These are phyloP conservation scores for Kwoniella bestiolae DNA, from an alignment of 768 basidiomycete genomes.

Conservation along the genomic window DNA sequence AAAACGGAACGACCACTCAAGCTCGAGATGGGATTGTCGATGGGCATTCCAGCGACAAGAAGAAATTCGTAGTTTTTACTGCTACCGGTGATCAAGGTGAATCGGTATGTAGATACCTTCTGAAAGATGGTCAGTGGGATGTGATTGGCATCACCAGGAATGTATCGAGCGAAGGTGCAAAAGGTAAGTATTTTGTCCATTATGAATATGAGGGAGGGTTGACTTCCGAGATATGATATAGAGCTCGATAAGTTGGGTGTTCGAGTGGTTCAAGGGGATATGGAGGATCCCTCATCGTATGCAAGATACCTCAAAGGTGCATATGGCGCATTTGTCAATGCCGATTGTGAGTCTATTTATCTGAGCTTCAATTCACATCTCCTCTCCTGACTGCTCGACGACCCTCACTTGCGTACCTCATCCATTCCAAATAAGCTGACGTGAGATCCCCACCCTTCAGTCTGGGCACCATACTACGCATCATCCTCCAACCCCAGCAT, in stretches of 20 bases:
- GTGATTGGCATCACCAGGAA: slow-evolving; percentile 14
- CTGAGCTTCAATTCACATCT: not conserved
- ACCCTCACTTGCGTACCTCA: no score
- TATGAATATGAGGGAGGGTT: no score
- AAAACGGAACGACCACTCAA: not conserved
- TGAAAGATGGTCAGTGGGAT: slow-evolving; percentile 5
- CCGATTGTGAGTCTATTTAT: slow-evolving; percentile 10
- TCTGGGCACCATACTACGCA: not conserved
- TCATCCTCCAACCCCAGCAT: not conserved
- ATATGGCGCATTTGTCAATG: slow-evolving; percentile 14
- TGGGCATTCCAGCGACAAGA: not conserved
- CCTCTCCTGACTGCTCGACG: not conserved
- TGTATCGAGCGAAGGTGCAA: not conserved
- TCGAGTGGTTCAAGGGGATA: not conserved
- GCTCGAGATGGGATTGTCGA: not conserved
- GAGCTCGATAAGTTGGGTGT: slow-evolving; percentile 12
- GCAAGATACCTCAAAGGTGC: not conserved
- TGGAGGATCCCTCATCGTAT: slow-evolving; percentile 12
- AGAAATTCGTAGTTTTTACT: slow-evolving; percentile 14
- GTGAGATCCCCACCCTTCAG: not conserved
- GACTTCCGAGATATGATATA: not conserved
- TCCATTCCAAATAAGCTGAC: not conserved
- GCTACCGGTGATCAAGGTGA: slow-evolving; percentile 17
- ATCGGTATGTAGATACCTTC: slow-evolving; percentile 3
- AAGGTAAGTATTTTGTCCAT: not conserved